Base-by-base conservation (phyloP, 345 rosid genomes). In the Eucalyptus erythrocorys region DNA sequence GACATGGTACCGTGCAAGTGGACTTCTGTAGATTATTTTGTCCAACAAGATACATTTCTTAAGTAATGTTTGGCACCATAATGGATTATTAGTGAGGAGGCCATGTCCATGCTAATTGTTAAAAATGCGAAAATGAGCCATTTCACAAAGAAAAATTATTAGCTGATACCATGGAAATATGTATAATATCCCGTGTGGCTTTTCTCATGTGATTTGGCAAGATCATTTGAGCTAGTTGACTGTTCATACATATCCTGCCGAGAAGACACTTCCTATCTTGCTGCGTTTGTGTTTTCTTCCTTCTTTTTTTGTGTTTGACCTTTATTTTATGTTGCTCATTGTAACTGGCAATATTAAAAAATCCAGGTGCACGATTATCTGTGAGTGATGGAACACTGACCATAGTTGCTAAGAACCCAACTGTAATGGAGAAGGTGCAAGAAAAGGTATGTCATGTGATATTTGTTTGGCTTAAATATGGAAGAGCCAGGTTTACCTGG, bases 371-470 rank as follows among this genome's bases (percentile, higher is more conserved):
- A 81, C 93, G 96, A 88, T 90, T 97, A 76, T 94, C 95, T 81
- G 90, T 97, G 85, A 93, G 96, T 15, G 97, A 97, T 92, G 98
- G 96, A 89, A 96, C 91, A 82, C 93, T 97, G 92, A 96, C 99
- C 71, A 87, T 97, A 87, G 91, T 93, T 86, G 98, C 99, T 87
- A 97, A 95, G 94, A 96, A 96, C 90, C 96, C 93, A 89, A 85
- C 91, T 85, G 93, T 92, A 88, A 94, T 96, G 98, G 97, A 95
- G 40, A 96, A 94, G 90, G 99, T 94, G 87, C 94, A 64, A 92
- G 99, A 97, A 88, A 96, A 95, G 97, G 99, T 97, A 92, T 49
- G 68, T 61, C 50, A 55, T 55, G 61, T 55, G 61, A 9, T 55
- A 10, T 55, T 37, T 82, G 68, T 21, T 86, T 86, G 76, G 48